Base-by-base conservation (phyloP, 306 rosid species). In the Prunus campanulata region DNA sequence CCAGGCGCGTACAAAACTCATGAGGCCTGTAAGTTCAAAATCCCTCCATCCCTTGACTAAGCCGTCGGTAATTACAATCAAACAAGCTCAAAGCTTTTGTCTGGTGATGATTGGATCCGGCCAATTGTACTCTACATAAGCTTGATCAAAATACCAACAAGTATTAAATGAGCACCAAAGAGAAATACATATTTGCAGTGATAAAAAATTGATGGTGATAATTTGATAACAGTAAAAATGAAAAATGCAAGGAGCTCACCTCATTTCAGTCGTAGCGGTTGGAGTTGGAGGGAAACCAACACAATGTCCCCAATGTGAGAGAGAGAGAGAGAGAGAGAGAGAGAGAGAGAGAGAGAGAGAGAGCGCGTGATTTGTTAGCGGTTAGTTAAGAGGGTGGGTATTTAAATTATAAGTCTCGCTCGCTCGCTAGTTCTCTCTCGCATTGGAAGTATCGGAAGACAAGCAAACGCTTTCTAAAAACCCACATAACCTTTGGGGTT, bases 391-490 rank as follows among this genome's bases (percentile, higher is more conserved):
- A 74, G 14, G 66, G 77, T 61, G 80, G 77, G 47, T 1, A 27
- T 15, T 35, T 22, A 5, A 62, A 62, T 42, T 62, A 16, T 69
- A 49, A 1, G 2, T 15, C 64, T 32, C n/a, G 12, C 18, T 61
- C 42, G 6, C 44, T 62, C 44, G 22, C 54, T 72, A 15, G 22
- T 7, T 54, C 12, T 14, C 62, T 9, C 7, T 14, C 24, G 65
- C 81, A 81, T 85, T 79, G 88, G 63, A 66, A 85, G 76, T 63
- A 85, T 82, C 88, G 88, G 59, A 79, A 42, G 12, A 54, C 49
- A 32, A 62, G 68, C 35, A 79, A 72, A 19, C 63, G 3, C 68
- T 9, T 15, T 8, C 46, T 60, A 5, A 19, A 46, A 70, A 30
- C 44, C 64, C 63, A 9, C 62, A 55, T 3, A 18, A 44, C 60